Evolutionary conservation across 768 basidiomycete genomes (phyloP).

Genomic region (Lactarius pseudohatsudake): DNA sequence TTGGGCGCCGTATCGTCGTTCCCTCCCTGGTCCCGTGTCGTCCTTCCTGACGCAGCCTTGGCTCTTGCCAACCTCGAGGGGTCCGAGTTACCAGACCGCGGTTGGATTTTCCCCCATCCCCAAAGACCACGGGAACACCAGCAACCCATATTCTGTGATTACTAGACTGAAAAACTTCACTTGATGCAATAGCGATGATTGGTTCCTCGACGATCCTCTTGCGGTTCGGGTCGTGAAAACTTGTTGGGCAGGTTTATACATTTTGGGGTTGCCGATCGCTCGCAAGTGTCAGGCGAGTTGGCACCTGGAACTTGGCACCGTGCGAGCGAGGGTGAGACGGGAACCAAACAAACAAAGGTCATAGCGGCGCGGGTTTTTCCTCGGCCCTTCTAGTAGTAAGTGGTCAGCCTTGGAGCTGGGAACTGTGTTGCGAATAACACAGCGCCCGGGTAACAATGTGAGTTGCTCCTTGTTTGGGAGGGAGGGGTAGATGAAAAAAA

Average conservation of each 20-base stretch:
- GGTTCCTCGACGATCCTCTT: slow-evolving; percentile 24
- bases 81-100: neutral
- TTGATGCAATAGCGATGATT: slow-evolving; percentile 9
- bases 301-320: slow-evolving; percentile 26
- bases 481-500: slow-evolving; percentile 17
- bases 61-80: slow-evolving; percentile 6
- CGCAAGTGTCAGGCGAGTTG: slow-evolving; percentile 24
- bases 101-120: neutral
- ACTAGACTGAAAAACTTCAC: slow-evolving; percentile 20
- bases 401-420: neutral
- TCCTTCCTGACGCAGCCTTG: slow-evolving; percentile 6
- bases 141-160: neutral
- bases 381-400: slow-evolving; percentile 14
- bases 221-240: slow-evolving; percentile 19
- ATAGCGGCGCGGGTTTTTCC: slow-evolving; percentile 15
- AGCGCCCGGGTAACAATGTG: slow-evolving; percentile 15
- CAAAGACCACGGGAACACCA: neutral
- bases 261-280: slow-evolving; percentile 29
- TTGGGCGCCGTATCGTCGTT: slow-evolving; percentile 23
- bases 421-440: neutral
- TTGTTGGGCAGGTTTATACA: slow-evolving; percentile 26
- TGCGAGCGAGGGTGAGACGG: slow-evolving; percentile 11
- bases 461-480: neutral
- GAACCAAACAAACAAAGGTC: slow-evolving; percentile 12
- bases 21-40: slow-evolving; percentile 17